A percentile compares a stretch with the other conserved stretches of the same genome.
These are phyloP conservation scores for Pseudocercospora macadamiae DNA, from an alignment of 2,329 filamentous ascomycete species.

Conservation along the genomic window DNA sequence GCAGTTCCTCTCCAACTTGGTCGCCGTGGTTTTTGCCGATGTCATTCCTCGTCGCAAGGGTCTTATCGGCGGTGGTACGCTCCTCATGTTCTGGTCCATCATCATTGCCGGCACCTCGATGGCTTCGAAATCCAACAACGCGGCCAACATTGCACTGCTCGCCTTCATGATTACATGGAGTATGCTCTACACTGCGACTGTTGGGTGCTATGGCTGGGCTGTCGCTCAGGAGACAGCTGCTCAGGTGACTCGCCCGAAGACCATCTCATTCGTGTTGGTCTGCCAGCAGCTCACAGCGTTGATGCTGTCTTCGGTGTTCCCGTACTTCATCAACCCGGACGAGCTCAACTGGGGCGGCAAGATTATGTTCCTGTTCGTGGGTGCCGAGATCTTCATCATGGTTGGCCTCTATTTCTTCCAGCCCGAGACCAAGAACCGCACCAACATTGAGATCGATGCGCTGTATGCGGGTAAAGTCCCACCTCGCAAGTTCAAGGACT, in stretches of 20 bases:
- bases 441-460: constrained; percentile 41
- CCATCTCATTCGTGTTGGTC: constrained; percentile 32
- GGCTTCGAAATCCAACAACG: constrained; percentile 26
- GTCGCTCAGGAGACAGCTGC: constrained; percentile 32
- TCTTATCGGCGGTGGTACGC: constrained; percentile 28
- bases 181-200: constrained; percentile 32
- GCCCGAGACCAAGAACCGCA: constrained; percentile 46
- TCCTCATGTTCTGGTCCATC: constrained; percentile 31
- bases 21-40: constrained; percentile 27
- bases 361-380: constrained; percentile 45
- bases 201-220: constrained; percentile 34
- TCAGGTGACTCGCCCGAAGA: constrained; percentile 31
- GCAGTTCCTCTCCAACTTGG: constrained; percentile 30
- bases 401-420: constrained; percentile 40
- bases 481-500: constrained; percentile 28
- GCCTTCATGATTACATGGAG: constrained; percentile 35
- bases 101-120: constrained; percentile 30
- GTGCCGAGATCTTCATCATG: constrained; percentile 41
- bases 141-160: constrained; percentile 29
- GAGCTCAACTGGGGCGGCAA: constrained; percentile 45
- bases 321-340: constrained; percentile 45
- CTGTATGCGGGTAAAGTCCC: constrained; percentile 26
- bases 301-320: constrained; percentile 43
- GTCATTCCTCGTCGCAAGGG: constrained; percentile 30
- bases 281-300: constrained; percentile 42